Evolutionary conservation across 148 eudicot genomes (phyloP), one percentile per base, ranked within the genome.

Genomic region (Rhododendron ferrugineum): DNA sequence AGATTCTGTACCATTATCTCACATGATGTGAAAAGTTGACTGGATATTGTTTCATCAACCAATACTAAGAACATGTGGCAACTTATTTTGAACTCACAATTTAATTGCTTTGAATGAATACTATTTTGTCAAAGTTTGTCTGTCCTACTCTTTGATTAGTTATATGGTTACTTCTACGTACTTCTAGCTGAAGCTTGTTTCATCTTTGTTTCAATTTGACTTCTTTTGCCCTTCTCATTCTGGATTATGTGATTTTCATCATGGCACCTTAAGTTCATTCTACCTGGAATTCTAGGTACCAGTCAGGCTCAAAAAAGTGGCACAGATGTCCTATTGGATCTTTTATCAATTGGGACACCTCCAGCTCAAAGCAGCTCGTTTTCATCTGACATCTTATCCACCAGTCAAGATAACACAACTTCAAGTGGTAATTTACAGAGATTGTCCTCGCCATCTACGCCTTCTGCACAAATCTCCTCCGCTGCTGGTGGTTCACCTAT

Each of bases 291-390:
- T 93, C 82, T 79, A 95, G 98, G 96, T 90, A 84, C 92, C 66
- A 90, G 86, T 88, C 95, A 93, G 87, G 87, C 89, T 90, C 92
- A 91, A 84, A 93, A 88, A 86, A 88, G 92, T 76, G 96, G 96
- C 85, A 90, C 96, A 10, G 98, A 96, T 88, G 97, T 89, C 68
- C 85, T 96, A 42, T 82, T 96, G 90, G 99, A 96, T 88, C 97
- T 96, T 78, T 90, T 96, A 86, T 95, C 99, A 78, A 93, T 96
- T 86, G 99, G 98, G 85, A 88, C 91, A 58, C 87, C 95, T 37
- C 92, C 95, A 49, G 91, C 92, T 81, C 90, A 92, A 81, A 91
- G 89, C 88, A 89, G 81, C 88, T 87, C 92, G 78, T 85, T 91
- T 30, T 83, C 87, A 74, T 87, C 91, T 46, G 93, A 94, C 85